These are phyloP conservation scores for Tricholoma furcatifolium DNA, from an alignment of 768 basidiomycete genomes.

Conservation along the genomic window DNA sequence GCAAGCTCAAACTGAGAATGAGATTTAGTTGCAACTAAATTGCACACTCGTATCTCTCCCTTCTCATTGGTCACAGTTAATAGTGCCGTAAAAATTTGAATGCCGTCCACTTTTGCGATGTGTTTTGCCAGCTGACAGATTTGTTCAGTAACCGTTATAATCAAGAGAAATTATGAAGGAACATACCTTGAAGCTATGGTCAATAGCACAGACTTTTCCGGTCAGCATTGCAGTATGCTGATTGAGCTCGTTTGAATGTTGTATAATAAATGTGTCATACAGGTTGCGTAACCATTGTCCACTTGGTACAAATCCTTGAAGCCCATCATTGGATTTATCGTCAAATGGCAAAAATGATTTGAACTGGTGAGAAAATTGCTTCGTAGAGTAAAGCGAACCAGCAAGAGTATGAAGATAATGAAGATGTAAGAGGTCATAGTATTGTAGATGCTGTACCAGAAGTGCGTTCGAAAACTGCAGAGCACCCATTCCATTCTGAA, in stretches of 20 bases:
- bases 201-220: slow-evolving; percentile 15
- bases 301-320: slow-evolving; percentile 22
- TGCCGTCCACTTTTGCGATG: slow-evolving; percentile 23
- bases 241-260: slow-evolving; percentile 16
- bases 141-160: background rate
- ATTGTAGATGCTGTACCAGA: slow-evolving; percentile 15
- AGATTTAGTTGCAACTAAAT: slow-evolving; percentile 28
- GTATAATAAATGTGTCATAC: slow-evolving; percentile 24
- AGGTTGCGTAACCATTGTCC: slow-evolving; percentile 19
- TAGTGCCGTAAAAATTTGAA: slow-evolving; percentile 23
- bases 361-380: background rate
- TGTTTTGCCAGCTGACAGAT: slow-evolving; percentile 24
- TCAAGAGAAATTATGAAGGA: background rate
- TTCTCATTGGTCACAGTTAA: slow-evolving; percentile 27
- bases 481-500: slow-evolving; percentile 22
- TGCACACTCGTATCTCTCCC: slow-evolving; percentile 21
- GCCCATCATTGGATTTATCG: slow-evolving; percentile 11
- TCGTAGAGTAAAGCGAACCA: background rate
- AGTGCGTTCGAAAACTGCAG: slow-evolving; percentile 24
- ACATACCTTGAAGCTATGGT: slow-evolving; percentile 27
- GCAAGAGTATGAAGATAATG: slow-evolving; percentile 7
- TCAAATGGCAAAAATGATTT: slow-evolving; percentile 1
- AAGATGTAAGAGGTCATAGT: slow-evolving; percentile 17
- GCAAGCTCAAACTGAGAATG: slow-evolving; percentile 29
- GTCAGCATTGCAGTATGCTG: slow-evolving; percentile 25